Conservation (phyloP, 1,284 basidiomycete genomes). For the Cutaneotrichosporon dermatis region DNA sequence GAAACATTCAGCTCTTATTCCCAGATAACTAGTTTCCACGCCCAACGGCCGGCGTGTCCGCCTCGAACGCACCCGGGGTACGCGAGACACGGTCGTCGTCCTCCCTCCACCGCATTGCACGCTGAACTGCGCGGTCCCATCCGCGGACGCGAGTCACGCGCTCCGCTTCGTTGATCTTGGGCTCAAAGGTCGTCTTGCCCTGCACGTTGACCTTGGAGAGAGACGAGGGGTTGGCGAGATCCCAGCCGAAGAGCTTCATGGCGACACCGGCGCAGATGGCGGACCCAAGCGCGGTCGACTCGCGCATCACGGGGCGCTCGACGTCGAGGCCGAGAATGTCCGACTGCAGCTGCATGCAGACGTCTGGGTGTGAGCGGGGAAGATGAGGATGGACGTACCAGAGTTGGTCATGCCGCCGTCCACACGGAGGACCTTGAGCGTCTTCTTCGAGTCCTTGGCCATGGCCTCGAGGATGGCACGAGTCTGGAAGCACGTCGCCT, state of each 20-base stretch:
- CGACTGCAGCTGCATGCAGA: constrained; percentile 87
- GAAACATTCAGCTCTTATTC: background rate
- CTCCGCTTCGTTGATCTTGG: constrained; percentile 57
- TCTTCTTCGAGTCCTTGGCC: constrained; percentile 53
- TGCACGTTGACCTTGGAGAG: constrained; percentile 80
- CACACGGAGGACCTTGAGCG: constrained; percentile 78
- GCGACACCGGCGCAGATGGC: constrained; percentile 91
- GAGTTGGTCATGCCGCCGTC: constrained; percentile 90
- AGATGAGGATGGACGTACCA: constrained; percentile 9
- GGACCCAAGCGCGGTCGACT: constrained; percentile 91
- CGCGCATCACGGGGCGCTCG: constrained; percentile 89
- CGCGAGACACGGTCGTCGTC: background rate
- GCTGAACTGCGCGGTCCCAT: constrained; percentile 80
- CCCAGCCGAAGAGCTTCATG: constrained; percentile 88
- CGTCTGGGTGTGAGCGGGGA: constrained; percentile 14
- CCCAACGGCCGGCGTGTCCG: background rate
- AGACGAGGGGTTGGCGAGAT: constrained; percentile 76
- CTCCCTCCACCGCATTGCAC: constrained; percentile 66
- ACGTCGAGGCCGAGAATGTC: constrained; percentile 92
- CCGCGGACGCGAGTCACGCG: constrained; percentile 63
- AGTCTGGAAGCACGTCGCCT: constrained; percentile 73
- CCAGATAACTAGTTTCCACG: background rate
- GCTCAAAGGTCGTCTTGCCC: constrained; percentile 68
- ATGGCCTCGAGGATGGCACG: constrained; percentile 87
- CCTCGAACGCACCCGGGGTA: constrained; percentile 7